A percentile compares a stretch with the other conserved stretches of the same genome.
Conservation (phyloP, 305 asterid species). For the Fraxinus ornus region DNA sequence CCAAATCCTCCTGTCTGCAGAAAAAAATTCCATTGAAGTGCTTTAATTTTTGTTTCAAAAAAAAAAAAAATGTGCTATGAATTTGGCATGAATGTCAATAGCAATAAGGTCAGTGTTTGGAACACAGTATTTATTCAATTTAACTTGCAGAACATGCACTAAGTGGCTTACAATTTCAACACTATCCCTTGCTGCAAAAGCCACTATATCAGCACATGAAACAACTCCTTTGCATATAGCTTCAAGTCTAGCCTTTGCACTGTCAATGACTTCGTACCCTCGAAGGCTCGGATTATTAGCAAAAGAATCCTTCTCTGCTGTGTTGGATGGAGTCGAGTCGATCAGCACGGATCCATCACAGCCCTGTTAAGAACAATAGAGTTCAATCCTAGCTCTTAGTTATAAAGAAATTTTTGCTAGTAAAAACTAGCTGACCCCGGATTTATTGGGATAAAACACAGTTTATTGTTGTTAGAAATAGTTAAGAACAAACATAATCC, state of each 20-base stretch:
- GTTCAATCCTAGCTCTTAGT: neutral
- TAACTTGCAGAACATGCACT: neutral
- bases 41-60: neutral
- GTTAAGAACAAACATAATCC: neutral
- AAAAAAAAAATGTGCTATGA: neutral
- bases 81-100: neutral
- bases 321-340: slow-evolving; percentile 55
- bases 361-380: slow-evolving; percentile 39
- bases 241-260: slow-evolving; percentile 58
- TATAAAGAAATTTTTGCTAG: neutral
- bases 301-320: slow-evolving; percentile 73
- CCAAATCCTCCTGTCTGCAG: slow-evolving; percentile 56
- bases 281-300: slow-evolving; percentile 72
- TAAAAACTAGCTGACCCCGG: neutral
- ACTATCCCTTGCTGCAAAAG: slow-evolving; percentile 86
- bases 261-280: slow-evolving; percentile 66
- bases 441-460: neutral
- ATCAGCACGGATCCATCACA: slow-evolving; percentile 85
- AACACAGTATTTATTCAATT: neutral
- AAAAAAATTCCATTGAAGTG: neutral
- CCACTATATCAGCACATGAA: slow-evolving; percentile 78
- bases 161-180: slow-evolving; percentile 47
- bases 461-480: neutral
- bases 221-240: slow-evolving; percentile 48
- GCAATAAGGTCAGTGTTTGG: neutral